Conservation (phyloP, 192 early-diverging fungal species). For the Coemansia sp. region DNA sequence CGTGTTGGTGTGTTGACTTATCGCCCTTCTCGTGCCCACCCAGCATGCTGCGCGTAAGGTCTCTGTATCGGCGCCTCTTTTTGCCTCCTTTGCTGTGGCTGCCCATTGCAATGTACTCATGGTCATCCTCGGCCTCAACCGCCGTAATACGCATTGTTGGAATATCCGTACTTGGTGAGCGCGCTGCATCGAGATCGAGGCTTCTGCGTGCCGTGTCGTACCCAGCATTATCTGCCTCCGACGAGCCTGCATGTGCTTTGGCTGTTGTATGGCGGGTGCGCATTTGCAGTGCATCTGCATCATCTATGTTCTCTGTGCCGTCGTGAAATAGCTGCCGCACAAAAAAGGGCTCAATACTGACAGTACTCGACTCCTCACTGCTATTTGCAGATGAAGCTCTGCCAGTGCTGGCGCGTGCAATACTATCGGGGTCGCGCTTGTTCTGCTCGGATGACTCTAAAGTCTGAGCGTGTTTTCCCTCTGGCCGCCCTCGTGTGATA, state of each 20-base stretch:
- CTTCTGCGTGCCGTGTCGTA: conserved; percentile 18
- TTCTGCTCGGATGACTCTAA: neutral
- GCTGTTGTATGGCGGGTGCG: conserved; percentile 2
- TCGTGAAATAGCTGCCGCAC: conserved; percentile 45
- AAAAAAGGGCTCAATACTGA: conserved; percentile 36
- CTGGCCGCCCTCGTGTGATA: neutral
- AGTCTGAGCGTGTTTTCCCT: neutral
- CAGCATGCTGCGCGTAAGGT: conserved; percentile 36
- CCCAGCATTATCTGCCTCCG: neutral
- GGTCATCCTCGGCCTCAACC: conserved; percentile 50
- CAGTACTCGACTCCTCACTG: conserved; percentile 20
- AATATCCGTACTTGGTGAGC: conserved; percentile 24
- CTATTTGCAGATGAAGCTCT: neutral
- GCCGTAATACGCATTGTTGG: conserved; percentile 52
- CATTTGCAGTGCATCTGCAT: conserved; percentile 21
- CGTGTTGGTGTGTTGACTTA: conserved; percentile 11
- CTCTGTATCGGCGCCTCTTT: conserved; percentile 37
- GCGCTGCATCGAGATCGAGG: conserved; percentile 38
- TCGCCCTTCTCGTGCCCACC: conserved; percentile 22
- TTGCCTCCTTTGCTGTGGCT: conserved; percentile 15
- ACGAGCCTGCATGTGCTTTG: neutral
- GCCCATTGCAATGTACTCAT: conserved; percentile 40
- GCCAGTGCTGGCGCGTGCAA: neutral
- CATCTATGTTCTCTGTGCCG: conserved; percentile 5
- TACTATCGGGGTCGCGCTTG: neutral